Percentiles rank a stretch among this genome's conserved stretches.
Conservation (phyloP, 2,329 filamentous ascomycete genomes). For the Fusarium pseudograminearum region DNA sequence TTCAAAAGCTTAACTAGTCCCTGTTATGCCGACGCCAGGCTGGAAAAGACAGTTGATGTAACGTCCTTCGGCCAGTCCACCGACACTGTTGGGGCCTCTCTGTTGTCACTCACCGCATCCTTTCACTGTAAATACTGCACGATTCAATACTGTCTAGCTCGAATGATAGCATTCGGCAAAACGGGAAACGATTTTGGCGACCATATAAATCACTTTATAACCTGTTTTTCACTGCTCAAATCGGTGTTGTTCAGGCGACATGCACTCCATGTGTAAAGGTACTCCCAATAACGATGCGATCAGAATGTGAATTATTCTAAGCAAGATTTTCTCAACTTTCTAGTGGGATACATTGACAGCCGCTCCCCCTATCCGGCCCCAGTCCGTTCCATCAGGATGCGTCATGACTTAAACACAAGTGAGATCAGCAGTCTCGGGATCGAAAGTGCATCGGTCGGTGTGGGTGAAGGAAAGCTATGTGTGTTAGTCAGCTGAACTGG, state of each 20-base stretch:
- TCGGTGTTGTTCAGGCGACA: not conserved
- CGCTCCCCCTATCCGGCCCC: not conserved
- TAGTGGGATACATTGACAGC: not conserved
- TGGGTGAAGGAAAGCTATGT: conserved; percentile 3
- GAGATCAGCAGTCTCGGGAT: conserved; percentile 7
- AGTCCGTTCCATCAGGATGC: not conserved
- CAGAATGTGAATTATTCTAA: not conserved
- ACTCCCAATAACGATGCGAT: not conserved
- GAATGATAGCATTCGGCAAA: too few relatives aligned
- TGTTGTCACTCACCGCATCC: too few relatives aligned
- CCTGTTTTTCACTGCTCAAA: too few relatives aligned
- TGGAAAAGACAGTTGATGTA: not conserved
- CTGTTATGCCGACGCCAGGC: not conserved
- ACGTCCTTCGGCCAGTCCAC: too few relatives aligned
- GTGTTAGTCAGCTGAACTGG: not conserved
- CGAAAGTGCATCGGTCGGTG: conserved; percentile 12
- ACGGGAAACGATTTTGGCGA: too few relatives aligned
- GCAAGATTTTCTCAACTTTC: not conserved
- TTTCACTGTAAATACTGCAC: too few relatives aligned
- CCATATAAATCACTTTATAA: too few relatives aligned
- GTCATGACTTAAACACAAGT: conserved; percentile 8
- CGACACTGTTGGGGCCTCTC: too few relatives aligned
- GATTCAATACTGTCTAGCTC: too few relatives aligned
- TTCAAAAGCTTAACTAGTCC: not conserved
- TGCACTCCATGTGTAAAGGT: not conserved